These are phyloP conservation scores for Diutina siamensis DNA, from an alignment of 1,139 yeast species.

Conservation along the genomic window DNA sequence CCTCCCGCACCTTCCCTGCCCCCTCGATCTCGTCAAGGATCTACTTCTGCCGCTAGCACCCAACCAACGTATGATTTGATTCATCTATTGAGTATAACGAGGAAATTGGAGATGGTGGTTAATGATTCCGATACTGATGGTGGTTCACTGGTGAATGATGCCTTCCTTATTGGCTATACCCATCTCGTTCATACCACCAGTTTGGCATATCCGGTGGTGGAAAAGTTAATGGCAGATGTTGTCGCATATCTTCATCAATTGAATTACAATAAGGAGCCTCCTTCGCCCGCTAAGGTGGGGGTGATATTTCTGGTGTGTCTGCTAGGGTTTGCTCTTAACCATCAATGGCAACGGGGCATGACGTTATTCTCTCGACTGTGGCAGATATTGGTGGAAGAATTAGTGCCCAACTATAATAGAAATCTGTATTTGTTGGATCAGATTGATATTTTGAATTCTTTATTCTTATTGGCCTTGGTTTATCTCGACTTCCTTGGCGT, in stretches of 20 bases:
- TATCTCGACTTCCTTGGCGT: slow-evolving; percentile 12
- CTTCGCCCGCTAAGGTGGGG: background rate
- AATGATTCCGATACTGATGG: slow-evolving; percentile 10
- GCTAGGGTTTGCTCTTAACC: background rate
- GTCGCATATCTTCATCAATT: slow-evolving; percentile 16
- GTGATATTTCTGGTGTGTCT: background rate
- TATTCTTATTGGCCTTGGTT: slow-evolving; percentile 22
- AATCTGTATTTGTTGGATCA: slow-evolving; percentile 20
- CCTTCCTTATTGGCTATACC: slow-evolving; percentile 24
- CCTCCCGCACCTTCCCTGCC: slow-evolving; percentile 7
- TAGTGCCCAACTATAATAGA: slow-evolving; percentile 28
- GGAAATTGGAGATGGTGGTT: slow-evolving; percentile 17
- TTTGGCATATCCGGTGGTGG: slow-evolving; percentile 14
- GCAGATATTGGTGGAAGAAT: slow-evolving; percentile 30
- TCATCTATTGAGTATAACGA: slow-evolving; percentile 24
- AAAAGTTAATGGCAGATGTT: slow-evolving; percentile 17
- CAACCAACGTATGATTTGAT: slow-evolving; percentile 14
- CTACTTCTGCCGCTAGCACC: background rate
- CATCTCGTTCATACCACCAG: slow-evolving; percentile 11
- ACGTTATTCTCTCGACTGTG: slow-evolving; percentile 28
- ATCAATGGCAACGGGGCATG: background rate
- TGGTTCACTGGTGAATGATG: slow-evolving; percentile 14
- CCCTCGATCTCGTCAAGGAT: background rate
- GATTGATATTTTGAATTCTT: slow-evolving; percentile 25
- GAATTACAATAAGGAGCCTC: background rate